Evolutionary conservation across 164 flowering plant species (phyloP).

Genomic region (Hamamelis virginiana): DNA sequence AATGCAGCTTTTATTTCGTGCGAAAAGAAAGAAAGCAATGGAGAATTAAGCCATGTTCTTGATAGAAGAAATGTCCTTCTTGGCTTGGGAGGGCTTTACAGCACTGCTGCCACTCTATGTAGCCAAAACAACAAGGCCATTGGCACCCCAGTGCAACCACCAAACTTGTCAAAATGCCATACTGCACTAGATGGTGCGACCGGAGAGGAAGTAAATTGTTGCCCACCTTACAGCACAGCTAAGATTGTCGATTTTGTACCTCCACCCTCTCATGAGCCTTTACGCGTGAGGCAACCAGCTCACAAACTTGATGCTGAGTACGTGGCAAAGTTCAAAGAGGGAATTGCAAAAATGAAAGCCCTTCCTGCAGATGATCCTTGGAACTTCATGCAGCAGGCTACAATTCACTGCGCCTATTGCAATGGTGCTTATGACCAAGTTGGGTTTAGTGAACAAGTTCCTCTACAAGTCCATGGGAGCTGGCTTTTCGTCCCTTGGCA

Average conservation of each 20-base stretch:
- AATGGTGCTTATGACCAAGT: constrained; percentile 20
- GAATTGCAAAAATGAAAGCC: constrained; percentile 7
- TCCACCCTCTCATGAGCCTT: constrained; percentile 3
- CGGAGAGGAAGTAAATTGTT: constrained; percentile 5
- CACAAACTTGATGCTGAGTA: constrained; percentile 10
- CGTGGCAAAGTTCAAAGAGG: constrained; percentile 11
- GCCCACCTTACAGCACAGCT: constrained; percentile 12
- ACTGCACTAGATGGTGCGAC: constrained; percentile 9
- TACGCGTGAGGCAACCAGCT: constrained; percentile 17
- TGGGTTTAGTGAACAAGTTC: background rate
- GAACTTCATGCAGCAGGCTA: constrained; percentile 22
- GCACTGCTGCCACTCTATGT: no score
- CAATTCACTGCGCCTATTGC: constrained; percentile 16
- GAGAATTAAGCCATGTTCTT: no score
- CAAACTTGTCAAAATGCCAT: constrained; percentile 9
- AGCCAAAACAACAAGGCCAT: no score
- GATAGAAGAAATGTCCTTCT: no score
- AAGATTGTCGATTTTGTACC: constrained; percentile 8
- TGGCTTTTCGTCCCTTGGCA: constrained; percentile 27
- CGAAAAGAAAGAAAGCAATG: no score
- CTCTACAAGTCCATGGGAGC: constrained; percentile 16
- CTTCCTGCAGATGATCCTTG: constrained; percentile 18
- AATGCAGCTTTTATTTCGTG: no score
- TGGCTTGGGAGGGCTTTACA: no score
- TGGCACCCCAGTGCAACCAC: no score